Percentiles rank a stretch among this genome's conserved stretches.
These are phyloP conservation scores for Geotrichum klebahnii DNA, from an alignment of 1,139 yeast genomes.

Conservation along the genomic window DNA sequence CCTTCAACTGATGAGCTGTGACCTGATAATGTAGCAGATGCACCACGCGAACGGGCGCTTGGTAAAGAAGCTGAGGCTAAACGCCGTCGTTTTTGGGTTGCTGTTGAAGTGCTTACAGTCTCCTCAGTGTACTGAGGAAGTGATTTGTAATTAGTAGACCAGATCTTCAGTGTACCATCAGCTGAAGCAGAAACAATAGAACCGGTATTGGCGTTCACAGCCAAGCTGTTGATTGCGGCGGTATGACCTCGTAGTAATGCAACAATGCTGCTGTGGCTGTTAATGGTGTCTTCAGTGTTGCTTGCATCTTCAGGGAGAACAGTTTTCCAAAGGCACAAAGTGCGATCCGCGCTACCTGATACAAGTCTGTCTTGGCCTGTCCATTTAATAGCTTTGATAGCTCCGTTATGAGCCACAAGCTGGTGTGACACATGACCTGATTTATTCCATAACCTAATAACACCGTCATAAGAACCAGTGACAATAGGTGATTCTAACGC, in stretches of 20 bases:
- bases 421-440: constrained; percentile 82
- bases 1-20: constrained; percentile 75
- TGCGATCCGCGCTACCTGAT: constrained; percentile 85
- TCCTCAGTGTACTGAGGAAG: constrained; percentile 71
- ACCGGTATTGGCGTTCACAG: constrained; percentile 47
- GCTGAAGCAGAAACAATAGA: constrained; percentile 78
- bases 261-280: constrained; percentile 44
- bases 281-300: constrained; percentile 48
- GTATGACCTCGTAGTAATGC: constrained; percentile 87
- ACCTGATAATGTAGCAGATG: constrained; percentile 70
- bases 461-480: constrained; percentile 91
- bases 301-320: constrained; percentile 45
- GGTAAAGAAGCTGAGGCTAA: constrained; percentile 60
- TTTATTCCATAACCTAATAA: constrained; percentile 82
- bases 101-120: constrained; percentile 45
- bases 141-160: constrained; percentile 85
- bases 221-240: constrained; percentile 77
- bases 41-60: constrained; percentile 72
- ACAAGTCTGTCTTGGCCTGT: constrained; percentile 57
- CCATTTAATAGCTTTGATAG: constrained; percentile 79
- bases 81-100: constrained; percentile 84
- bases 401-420: constrained; percentile 80
- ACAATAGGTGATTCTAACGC: constrained; percentile 48
- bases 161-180: constrained; percentile 74
- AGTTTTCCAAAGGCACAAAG: constrained; percentile 82